Evolutionary conservation across 1,139 yeast genomes (phyloP), one percentile per base, ranked within the genome.

Genomic region (Kodamaea sp.): DNA sequence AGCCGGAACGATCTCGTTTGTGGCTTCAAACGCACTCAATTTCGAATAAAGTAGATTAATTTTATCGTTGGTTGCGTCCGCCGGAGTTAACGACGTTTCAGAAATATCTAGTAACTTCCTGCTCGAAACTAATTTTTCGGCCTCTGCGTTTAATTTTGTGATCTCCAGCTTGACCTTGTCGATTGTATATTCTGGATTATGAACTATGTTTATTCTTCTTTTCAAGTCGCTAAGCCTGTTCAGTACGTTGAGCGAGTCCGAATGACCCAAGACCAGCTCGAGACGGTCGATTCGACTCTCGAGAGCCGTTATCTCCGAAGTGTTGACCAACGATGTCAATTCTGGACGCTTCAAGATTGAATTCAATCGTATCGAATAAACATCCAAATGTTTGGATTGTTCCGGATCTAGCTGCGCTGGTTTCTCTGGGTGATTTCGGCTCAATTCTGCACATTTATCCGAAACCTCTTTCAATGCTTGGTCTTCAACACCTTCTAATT

Each of bases 11-110:
- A 57, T 47, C 6, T 52, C 45, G 11, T 58, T 59, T 29, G 68
- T 57, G 2, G 49, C 49, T 27, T 66, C 67, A n/a, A 77, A 56
- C 1, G 60, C 58, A 1, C 65, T 66, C 23, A 78, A 53, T 9
- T 53, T 59, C 2, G 46, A 50, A 43, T 69, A 70, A 4, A 79
- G 43, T 39, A 64, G 67, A 31, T 65, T 60, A 24, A 77, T 55
- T 45, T 67, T 67, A 22, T 8, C 34, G 4, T 25, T 27, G 24
- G 12, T 25, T 20, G 22, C 37, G 8, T 24, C 3, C 6, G 25
- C 24, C 8, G 35, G 24, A 5, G 8, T 25, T 31, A 15, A 15
- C 31, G 32, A 32, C 10, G 31, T 28, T 9, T 37, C 46, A 5
- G 38, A 34, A 1, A 41, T 37, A n/a, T 40, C 46, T 42, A 38